Conservation (phyloP, 371 early-diverging fungal species). For the Apophysomyces ossiformis region DNA sequence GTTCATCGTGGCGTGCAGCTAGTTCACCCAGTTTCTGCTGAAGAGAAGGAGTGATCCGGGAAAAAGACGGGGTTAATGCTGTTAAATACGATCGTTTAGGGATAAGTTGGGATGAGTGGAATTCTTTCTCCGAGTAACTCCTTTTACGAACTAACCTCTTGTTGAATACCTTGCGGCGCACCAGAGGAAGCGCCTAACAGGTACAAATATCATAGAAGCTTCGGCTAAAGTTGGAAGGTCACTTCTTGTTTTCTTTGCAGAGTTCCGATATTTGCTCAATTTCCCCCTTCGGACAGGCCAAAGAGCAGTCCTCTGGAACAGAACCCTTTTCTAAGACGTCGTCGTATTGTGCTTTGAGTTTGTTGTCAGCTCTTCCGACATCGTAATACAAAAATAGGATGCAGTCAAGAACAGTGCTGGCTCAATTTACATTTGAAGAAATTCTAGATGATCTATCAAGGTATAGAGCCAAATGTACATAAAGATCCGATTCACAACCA, state of each 20-base stretch:
- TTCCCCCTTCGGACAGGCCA: background rate
- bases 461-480: conserved; percentile 39
- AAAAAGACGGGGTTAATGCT: conserved; percentile 21
- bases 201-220: background rate
- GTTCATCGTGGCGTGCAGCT: conserved; percentile 39
- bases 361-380: background rate
- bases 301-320: background rate
- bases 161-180: conserved; percentile 2
- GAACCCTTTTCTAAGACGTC: no score
- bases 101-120: no score
- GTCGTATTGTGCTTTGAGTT: no score
- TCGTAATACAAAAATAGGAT: conserved; percentile 9
- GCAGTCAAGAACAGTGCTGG: conserved; percentile 60
- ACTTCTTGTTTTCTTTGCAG: no score
- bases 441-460: conserved; percentile 86
- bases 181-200: background rate
- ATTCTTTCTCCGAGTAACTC: no score
- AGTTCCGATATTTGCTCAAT: no score
- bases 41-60: conserved; percentile 41
- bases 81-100: background rate
- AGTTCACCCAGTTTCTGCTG: conserved; percentile 33
- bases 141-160: background rate
- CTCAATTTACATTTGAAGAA: conserved; percentile 73
- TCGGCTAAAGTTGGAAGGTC: no score
- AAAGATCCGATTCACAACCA: background rate